A percentile compares a stretch with the other conserved stretches of the same genome.
Conservation (phyloP, 305 asterid species). For the Nicotiana rustica region DNA sequence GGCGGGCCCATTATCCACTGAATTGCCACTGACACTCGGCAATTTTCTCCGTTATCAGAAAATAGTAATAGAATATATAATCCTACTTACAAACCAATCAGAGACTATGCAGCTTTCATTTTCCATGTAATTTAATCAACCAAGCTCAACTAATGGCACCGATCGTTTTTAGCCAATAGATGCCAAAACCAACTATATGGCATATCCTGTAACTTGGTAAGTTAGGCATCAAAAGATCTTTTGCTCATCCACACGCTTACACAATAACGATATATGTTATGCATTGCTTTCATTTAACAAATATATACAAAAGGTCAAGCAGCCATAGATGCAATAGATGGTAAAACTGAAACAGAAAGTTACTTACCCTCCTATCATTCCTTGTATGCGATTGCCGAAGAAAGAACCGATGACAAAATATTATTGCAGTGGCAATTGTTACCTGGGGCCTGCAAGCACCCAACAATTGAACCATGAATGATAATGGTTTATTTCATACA, state of each 20-base stretch:
- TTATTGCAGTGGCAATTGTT: constrained; percentile 94
- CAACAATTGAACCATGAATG: constrained; percentile 38
- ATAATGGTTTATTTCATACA: constrained; percentile 27
- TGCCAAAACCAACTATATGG: not conserved
- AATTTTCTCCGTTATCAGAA: not conserved
- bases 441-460: constrained; percentile 98
- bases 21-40: not conserved
- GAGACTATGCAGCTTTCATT: not conserved
- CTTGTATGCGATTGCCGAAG: constrained; percentile 90
- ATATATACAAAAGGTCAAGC: not conserved
- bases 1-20: not conserved
- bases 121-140: not conserved
- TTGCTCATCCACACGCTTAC: not conserved
- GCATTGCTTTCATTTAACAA: constrained; percentile 17
- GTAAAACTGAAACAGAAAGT: constrained; percentile 14
- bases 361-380: constrained; percentile 90
- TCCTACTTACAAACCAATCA: not conserved
- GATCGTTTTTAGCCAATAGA: not conserved
- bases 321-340: constrained; percentile 30
- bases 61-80: not conserved
- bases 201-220: not conserved
- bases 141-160: not conserved
- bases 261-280: not conserved
- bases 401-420: constrained; percentile 98
- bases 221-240: not conserved